A percentile compares a stretch with the other conserved stretches of the same genome.
Evolutionary conservation across 345 rosid species (phyloP).

Genomic region (Rhodamnia rubescens): DNA sequence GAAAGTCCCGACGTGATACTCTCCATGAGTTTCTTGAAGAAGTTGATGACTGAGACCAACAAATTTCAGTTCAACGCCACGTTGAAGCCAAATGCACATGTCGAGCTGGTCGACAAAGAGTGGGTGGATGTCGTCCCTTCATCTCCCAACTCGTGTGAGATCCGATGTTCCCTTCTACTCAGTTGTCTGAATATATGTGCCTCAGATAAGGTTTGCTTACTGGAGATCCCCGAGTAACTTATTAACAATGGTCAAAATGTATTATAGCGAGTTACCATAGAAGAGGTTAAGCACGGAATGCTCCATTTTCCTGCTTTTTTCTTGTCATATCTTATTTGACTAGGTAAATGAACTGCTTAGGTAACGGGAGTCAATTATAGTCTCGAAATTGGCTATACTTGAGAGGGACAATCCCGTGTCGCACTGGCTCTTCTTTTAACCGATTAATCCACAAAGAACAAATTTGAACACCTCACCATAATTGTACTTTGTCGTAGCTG

Average conservation of each 20-base stretch:
- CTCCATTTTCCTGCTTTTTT: neutral
- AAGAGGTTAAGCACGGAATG: neutral
- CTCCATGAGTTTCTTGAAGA: conserved; percentile 34
- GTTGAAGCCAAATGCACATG: conserved; percentile 27
- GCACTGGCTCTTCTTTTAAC: neutral
- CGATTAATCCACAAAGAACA: neutral
- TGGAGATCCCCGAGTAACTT: conserved; percentile 35
- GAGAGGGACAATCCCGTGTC: too few relatives aligned
- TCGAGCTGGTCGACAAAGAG: conserved; percentile 48
- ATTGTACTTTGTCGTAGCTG: too few relatives aligned
- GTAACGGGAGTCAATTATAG: neutral
- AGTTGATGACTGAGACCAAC: conserved; percentile 18
- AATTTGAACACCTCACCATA: neutral
- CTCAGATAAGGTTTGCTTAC: conserved; percentile 38
- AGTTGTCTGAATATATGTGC: conserved; percentile 37
- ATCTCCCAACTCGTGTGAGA: conserved; percentile 47
- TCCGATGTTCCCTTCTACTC: conserved; percentile 34
- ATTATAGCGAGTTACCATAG: neutral
- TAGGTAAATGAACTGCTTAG: neutral
- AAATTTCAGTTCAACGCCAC: conserved; percentile 37
- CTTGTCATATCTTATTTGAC: neutral
- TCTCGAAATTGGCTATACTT: neutral
- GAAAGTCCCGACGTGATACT: conserved; percentile 30
- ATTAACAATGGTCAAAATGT: neutral
- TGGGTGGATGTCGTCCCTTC: conserved; percentile 53